phyloP scores from a whole-genome alignment of 345 rosid genomes.

The Gynandropsis gynandra region DNA sequence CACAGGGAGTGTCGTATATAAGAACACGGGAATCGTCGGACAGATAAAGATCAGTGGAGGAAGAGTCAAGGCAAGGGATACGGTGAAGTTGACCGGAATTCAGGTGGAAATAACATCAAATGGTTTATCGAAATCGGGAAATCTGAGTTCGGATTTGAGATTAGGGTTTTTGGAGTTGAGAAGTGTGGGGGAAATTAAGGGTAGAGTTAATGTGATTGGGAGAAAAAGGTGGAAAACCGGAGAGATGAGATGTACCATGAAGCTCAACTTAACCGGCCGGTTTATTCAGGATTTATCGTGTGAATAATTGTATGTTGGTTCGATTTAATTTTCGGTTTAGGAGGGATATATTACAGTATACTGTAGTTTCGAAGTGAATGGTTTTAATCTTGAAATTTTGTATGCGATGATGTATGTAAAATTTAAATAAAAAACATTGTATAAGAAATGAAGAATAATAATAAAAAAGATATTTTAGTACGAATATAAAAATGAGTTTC shows the following conservation, averaged over 20 bases:
- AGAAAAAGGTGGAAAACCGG: slow-evolving; percentile 13
- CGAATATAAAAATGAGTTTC: too few species aligned
- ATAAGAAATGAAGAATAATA: too few species aligned
- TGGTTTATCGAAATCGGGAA: slow-evolving; percentile 14
- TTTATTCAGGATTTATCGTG: slow-evolving; percentile 26
- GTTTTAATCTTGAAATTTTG: not conserved
- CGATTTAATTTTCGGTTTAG: slow-evolving; percentile 14
- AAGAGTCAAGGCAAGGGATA: slow-evolving; percentile 32
- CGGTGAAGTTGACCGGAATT: slow-evolving; percentile 27
- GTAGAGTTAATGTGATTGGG: slow-evolving; percentile 31
- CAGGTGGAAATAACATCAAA: slow-evolving; percentile 31
- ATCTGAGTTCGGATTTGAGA: slow-evolving; percentile 28
- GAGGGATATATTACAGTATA: not conserved
- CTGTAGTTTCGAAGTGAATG: not conserved
- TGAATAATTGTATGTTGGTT: slow-evolving; percentile 4
- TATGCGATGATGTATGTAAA: not conserved
- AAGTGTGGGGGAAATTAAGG: slow-evolving; percentile 33
- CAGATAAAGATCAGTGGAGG: slow-evolving; percentile 23
- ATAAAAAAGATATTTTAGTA: too few species aligned
- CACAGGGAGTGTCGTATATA: slow-evolving; percentile 25
- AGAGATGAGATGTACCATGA: slow-evolving; percentile 28
- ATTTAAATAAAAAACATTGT: too few species aligned
- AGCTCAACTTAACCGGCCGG: slow-evolving; percentile 19
- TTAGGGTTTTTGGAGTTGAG: slow-evolving; percentile 39
- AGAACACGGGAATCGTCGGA: slow-evolving; percentile 28